These are phyloP conservation scores for Cystobasidiaceae sp. DNA, from an alignment of 1,284 basidiomycete genomes.

Conservation along the genomic window DNA sequence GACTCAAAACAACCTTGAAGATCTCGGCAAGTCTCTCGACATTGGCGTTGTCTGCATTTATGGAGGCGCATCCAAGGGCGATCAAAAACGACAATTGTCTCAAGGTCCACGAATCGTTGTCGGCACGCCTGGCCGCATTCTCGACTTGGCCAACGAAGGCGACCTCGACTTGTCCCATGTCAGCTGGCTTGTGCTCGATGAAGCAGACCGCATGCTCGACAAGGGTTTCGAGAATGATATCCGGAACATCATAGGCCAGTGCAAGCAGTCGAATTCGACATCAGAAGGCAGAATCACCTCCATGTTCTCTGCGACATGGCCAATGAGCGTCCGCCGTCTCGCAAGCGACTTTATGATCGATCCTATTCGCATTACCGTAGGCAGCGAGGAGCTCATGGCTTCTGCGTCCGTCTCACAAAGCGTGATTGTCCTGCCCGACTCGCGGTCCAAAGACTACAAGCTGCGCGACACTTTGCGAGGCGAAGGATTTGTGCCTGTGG, in stretches of 20 bases:
- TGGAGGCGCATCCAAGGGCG: constrained; percentile 83
- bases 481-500: constrained; percentile 34
- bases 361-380: constrained; percentile 88
- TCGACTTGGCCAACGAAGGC: constrained; percentile 83
- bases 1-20: constrained; percentile 77
- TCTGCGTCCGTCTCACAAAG: constrained; percentile 76
- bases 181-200: constrained; percentile 87
- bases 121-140: constrained; percentile 87
- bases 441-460: constrained; percentile 74
- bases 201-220: constrained; percentile 97
- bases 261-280: constrained; percentile 52
- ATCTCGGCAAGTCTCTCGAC: constrained; percentile 68
- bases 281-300: constrained; percentile 46
- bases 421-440: constrained; percentile 85
- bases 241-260: constrained; percentile 74
- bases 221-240: constrained; percentile 99
- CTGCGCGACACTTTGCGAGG: constrained; percentile 37
- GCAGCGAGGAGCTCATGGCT: constrained; percentile 89
- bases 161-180: constrained; percentile 77
- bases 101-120: constrained; percentile 71
- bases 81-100: constrained; percentile 63
- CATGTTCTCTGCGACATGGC: constrained; percentile 92
- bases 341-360: constrained; percentile 82
- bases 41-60: constrained; percentile 81
- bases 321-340: constrained; percentile 87